Evolutionary conservation across 2,329 filamentous ascomycete species (phyloP), one percentile per base, ranked within the genome.

Genomic region (Parastagonospora avenae): DNA sequence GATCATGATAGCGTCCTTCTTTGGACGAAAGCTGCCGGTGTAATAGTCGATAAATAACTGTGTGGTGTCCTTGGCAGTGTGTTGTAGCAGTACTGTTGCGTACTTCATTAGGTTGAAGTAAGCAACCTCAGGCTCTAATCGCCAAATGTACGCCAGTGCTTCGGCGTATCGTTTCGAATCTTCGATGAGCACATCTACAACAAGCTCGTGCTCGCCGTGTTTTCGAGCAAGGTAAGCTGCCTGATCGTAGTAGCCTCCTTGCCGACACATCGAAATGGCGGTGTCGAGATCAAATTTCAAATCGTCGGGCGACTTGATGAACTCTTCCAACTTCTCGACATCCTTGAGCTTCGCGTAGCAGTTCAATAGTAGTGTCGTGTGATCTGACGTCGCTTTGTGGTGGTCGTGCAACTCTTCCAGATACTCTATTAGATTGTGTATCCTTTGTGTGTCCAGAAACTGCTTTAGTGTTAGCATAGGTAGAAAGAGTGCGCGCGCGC

Each of bases 271-370:
- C 2, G 89, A 86, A 57, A 99, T 99, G 11, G 94, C 94, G 1
- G 94, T 99, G 61, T 99, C 94, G 2, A 97, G 81, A 71, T 99
- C 94, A 66, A 99, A 99, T 66, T 95, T 97, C 36, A 97, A 82
- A 63, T 97, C 92, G 40, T 90, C 92, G 0, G 93, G 92, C 27
- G 92, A 92, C 70, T 96, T 96, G 76, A 99, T 99, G 62, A 99
- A 99, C 19, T 89, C 89, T 68, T 99, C 93, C 6, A 99, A 81
- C 76, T 99, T 99, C 49, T 92, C 89, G 4, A 96, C 93, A 70
- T 99, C 94, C 73, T 99, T 99, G 12, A 97, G 79, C 70, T 99
- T 99, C 0, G 94, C 94, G 70, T 99, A 99, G 75, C 94, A 99
- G 71, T 99, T 99, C 37, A 99, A 78, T 0, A 99, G 80, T 9